phyloP scores from a whole-genome alignment of 2,329 filamentous ascomycete species.

The Pseudopithomyces maydicus region DNA sequence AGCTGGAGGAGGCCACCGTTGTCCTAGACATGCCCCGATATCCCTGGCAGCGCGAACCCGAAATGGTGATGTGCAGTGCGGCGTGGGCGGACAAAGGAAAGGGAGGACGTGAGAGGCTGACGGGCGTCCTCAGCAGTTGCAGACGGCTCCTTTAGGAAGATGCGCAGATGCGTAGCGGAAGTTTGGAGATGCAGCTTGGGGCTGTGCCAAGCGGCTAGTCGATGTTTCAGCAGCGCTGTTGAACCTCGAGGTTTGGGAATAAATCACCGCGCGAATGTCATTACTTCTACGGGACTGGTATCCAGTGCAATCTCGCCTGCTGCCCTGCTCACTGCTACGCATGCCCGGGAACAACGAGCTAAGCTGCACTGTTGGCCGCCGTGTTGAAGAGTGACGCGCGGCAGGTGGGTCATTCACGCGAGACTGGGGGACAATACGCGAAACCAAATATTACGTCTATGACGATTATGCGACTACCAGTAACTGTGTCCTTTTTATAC shows the following conservation, averaged over 20 bases:
- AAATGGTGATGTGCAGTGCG: slow-evolving; percentile 18
- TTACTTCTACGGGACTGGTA: neutral
- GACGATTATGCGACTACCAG: neutral
- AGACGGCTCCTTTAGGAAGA: neutral
- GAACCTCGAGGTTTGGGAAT: neutral
- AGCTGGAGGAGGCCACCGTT: slow-evolving; percentile 30
- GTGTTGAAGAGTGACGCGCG: neutral
- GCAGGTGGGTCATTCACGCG: neutral
- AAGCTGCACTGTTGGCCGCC: neutral
- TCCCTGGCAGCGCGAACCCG: slow-evolving; percentile 26
- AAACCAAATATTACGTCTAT: neutral
- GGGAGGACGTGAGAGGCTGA: slow-evolving; percentile 16
- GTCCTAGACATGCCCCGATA: slow-evolving; percentile 29
- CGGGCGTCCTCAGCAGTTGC: slow-evolving; percentile 13
- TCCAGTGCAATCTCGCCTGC: neutral
- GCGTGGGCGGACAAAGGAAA: slow-evolving; percentile 25
- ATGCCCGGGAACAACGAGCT: too few species aligned
- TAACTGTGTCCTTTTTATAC: neutral
- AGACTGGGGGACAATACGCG: neutral
- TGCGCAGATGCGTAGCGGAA: slow-evolving; percentile 1
- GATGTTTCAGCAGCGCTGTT: slow-evolving; percentile 28
- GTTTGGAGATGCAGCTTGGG: slow-evolving; percentile 12
- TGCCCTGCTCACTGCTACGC: neutral
- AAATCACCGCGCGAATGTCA: neutral
- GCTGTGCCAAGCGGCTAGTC: slow-evolving; percentile 30